phyloP scores from a whole-genome alignment of 2,329 filamentous ascomycete genomes.

The Fusarium sp. region DNA sequence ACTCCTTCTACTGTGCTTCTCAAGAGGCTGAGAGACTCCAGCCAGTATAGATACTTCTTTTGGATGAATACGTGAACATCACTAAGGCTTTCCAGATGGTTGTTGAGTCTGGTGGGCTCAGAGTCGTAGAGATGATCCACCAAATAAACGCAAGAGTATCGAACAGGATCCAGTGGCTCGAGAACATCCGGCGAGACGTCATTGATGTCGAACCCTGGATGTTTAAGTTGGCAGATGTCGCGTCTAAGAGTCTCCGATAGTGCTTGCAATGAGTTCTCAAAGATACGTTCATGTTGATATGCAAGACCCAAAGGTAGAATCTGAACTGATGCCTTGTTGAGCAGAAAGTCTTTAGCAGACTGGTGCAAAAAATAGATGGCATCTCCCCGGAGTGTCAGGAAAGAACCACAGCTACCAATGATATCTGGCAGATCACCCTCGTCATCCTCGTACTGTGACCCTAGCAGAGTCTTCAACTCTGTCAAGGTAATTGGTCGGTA shows the following conservation, averaged over 20 bases:
- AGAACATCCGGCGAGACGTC: accelerated
- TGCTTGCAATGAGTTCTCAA: accelerated
- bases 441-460: accelerated
- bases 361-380: background rate
- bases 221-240: accelerated
- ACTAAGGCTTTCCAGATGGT: no score
- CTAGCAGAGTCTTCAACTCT: accelerated
- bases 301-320: background rate
- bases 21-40: background rate
- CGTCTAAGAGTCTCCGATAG: background rate
- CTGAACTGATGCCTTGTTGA: background rate
- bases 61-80: accelerated
- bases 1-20: accelerated
- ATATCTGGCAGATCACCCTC: accelerated
- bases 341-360: accelerated
- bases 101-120: accelerated
- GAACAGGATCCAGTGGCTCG: accelerated
- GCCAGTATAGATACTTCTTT: background rate
- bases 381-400: accelerated
- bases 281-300: background rate
- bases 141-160: background rate
- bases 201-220: accelerated
- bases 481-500: background rate
- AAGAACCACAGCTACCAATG: accelerated
- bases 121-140: background rate